Percentiles rank a stretch among this genome's conserved stretches.
Conservation (phyloP, 164 flowering plant genomes). For the Houttuynia cordata region DNA sequence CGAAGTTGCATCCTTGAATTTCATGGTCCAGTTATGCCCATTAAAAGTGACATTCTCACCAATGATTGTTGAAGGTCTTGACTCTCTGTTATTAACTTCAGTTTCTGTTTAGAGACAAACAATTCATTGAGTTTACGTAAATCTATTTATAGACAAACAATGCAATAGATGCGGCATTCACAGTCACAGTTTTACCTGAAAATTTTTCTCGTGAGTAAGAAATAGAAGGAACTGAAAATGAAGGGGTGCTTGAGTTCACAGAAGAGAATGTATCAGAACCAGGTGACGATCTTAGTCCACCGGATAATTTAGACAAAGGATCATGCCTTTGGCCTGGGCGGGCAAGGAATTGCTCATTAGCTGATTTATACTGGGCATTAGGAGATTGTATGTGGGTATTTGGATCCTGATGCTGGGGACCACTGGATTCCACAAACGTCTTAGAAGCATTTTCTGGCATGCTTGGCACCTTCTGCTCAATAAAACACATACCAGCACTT, state of each 20-base stretch:
- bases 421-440: constrained; percentile 22
- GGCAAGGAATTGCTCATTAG: constrained; percentile 19
- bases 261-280: constrained; percentile 18
- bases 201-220: constrained; percentile 33
- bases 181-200: constrained; percentile 7
- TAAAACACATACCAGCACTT: constrained; percentile 3
- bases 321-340: constrained; percentile 18
- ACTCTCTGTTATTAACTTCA: constrained; percentile 14
- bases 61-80: constrained; percentile 15
- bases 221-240: constrained; percentile 9
- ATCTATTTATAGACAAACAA: no score
- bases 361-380: constrained; percentile 11
- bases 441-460: constrained; percentile 24
- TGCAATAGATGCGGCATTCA: not conserved
- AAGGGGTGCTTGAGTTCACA: constrained; percentile 9
- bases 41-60: constrained; percentile 14
- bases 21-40: constrained; percentile 53
- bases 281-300: constrained; percentile 17
- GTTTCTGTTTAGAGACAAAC: constrained; percentile 17
- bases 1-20: constrained; percentile 83
- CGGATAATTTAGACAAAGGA: constrained; percentile 12
- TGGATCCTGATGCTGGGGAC: constrained; percentile 15
- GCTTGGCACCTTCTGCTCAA: constrained; percentile 57
- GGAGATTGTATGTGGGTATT: no score
- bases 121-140: no score